Base-by-base conservation (phyloP, 2,329 filamentous ascomycete genomes). In the Cladophialophora exuberans region DNA sequence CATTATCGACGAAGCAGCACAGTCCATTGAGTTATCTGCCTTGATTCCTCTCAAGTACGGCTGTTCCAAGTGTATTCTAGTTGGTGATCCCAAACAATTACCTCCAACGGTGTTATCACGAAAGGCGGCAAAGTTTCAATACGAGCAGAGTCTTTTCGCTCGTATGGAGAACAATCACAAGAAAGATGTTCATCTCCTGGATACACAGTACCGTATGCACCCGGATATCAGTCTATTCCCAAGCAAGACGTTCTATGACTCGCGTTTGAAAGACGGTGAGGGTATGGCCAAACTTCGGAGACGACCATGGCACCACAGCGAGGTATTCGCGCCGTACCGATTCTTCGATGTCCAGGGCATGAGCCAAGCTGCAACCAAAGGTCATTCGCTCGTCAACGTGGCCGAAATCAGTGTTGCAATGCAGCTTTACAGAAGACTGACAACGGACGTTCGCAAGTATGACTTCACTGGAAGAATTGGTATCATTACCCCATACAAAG, bases 161-260 rank as follows among this genome's bases (percentile, higher is more conserved):
- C 88, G 94, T 28, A 99, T 99, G 93, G 94, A 97, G 69, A 86
- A 86, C 66, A 97, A 97, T 61, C 87, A 93, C 65, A 89, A 90
- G 1, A 79, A 88, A 26, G 88, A 95, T 62, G 86, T 99, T 13
- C 93, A 99, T 75, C 80, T 99, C 22, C 83, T 99, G n/a, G 93
- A 97, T 68, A 94, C 88, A 52, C 94, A 99, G 69, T 99, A 99
- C 70, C 94, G 94, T 73, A 99, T 99, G 95, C 94, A 99, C 74
- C 94, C 95, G 0, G 90, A 94, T 63, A 99, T 99, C 69, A 96
- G 91, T 71, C 72, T 79, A 48, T 99, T 97, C 71, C 94, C 95
- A 1, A 96, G 91, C 70, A 78, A 82, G 64, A 87, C 92, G 47
- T 99, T 99, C 74, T 99, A 99, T 74, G 90, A 97, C 68, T 85